Evolutionary conservation across 495 filamentous ascomycete genomes (phyloP), one percentile per base, ranked within the genome.

Genomic region (Neurospora terricola): DNA sequence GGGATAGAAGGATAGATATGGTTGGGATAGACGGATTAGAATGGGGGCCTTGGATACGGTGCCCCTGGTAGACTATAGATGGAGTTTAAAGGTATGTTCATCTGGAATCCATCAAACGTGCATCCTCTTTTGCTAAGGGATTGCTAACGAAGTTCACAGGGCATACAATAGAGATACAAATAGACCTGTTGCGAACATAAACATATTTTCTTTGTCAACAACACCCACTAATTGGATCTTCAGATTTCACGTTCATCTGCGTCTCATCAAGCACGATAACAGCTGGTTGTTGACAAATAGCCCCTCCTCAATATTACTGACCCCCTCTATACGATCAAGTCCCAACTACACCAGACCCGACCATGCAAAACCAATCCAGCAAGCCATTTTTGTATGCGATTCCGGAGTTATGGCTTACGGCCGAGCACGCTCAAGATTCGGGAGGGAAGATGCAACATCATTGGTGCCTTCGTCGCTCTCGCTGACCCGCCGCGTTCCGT

Each of bases 41-140:
- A 62, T 30, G 27, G 54, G 54, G 23, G 5, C 27, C 6, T 62
- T 62, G 54, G 23, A 62, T 34, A 34, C 2, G 1, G 54, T 7
- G 4, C 23, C 54, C 54, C 12, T 36, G 54, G 3, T 66, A 34
- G 27, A 66, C 1, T 1, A 66, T 66, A 34, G 54, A 66, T 11
- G 54, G 54, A 66, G 27, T 34, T 62, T 1, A 10, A 16, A 34
- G 54, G 27, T 10, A 34, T 1, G 14, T 62, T 59, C 5, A 59
- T 8, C 0, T 2, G 12, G 1, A 38, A 21, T 43, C 42, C 4
- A 18, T 18, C 2, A 9, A 3, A 23, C 3, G 9, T 0, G 0
- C 3, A 10, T 54, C 0, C 1, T 5, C 9, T 5, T 48, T 23
- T 14, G 48, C 48, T 59, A 27, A 59, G 10, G 4, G 5, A 4